Evolutionary conservation across 2,329 filamentous ascomycete genomes (phyloP).

Genomic region (Ascosphaera pollenicola): DNA sequence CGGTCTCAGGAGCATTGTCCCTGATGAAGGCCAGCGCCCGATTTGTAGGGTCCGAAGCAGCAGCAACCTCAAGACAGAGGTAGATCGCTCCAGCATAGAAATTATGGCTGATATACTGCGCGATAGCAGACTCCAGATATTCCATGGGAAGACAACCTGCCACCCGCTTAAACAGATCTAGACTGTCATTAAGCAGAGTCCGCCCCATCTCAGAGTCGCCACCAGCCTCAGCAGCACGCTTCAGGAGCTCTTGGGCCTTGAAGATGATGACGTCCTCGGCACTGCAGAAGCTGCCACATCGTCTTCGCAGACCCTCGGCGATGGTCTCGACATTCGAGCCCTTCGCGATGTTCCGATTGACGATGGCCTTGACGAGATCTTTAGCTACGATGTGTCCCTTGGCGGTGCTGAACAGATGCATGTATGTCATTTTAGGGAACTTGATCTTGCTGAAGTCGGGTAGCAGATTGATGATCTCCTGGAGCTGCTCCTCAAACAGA

Average conservation of each 20-base stretch:
- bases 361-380: constrained; percentile 87
- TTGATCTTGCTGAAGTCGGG: constrained; percentile 46
- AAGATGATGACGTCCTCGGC: constrained; percentile 95
- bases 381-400: constrained; percentile 78
- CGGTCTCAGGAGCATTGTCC: constrained; percentile 48
- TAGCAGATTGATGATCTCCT: constrained; percentile 64
- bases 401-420: constrained; percentile 60
- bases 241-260: constrained; percentile 89
- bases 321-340: constrained; percentile 96
- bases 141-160: constrained; percentile 60
- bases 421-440: constrained; percentile 61
- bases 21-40: constrained; percentile 68
- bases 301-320: constrained; percentile 72
- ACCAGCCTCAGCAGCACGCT: constrained; percentile 62
- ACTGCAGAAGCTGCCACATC: constrained; percentile 94
- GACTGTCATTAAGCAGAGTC: constrained; percentile 65
- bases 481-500: constrained; percentile 78
- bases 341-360: constrained; percentile 91
- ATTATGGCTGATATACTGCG: constrained; percentile 57
- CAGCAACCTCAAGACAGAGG: constrained; percentile 62
- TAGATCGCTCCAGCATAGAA: constrained; percentile 92
- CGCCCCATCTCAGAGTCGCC: constrained; percentile 55
- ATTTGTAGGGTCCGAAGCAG: constrained; percentile 71
- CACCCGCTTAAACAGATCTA: constrained; percentile 73
- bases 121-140: constrained; percentile 56